Percentiles rank a stretch among this genome's conserved stretches.
phyloP scores from a whole-genome alignment of 306 rosid genomes.

The Quercus alba region DNA sequence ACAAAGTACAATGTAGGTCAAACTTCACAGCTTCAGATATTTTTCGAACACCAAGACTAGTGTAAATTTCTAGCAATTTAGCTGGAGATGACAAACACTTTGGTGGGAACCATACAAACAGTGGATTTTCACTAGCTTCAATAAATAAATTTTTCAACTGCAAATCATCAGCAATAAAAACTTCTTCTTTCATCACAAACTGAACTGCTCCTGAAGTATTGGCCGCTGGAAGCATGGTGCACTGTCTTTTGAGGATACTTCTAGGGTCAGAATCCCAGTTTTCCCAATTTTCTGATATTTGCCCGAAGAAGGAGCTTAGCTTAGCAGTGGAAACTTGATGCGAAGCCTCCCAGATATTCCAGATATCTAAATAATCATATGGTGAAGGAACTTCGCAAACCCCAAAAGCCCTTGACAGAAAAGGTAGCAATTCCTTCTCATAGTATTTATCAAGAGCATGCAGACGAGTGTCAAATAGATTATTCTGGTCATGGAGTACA shows the following conservation, averaged over 20 bases:
- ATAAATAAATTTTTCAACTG: slow-evolving; percentile 11
- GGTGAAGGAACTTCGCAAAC: slow-evolving; percentile 13
- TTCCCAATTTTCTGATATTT: too few species aligned
- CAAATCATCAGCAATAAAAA: slow-evolving; percentile 20
- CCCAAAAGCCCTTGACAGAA: slow-evolving; percentile 21
- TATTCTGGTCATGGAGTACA: slow-evolving; percentile 10
- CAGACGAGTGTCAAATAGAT: slow-evolving; percentile 5
- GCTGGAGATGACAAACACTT: background rate
- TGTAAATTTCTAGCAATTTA: slow-evolving; percentile 1
- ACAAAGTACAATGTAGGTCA: too few species aligned
- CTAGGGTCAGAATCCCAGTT: too few species aligned
- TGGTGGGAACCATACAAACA: slow-evolving; percentile 21
- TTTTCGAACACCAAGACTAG: slow-evolving; percentile 10
- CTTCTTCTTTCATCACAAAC: slow-evolving; percentile 10
- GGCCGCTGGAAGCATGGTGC: slow-evolving; percentile 1
- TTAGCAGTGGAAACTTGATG: background rate
- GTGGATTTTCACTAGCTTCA: slow-evolving; percentile 2
- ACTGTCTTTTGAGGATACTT: too few species aligned
- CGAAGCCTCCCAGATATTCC: slow-evolving; percentile 16
- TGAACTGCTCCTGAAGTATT: background rate
- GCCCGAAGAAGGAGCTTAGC: background rate
- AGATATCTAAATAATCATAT: slow-evolving; percentile 10
- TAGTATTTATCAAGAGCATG: slow-evolving; percentile 16
- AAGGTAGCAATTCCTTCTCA: slow-evolving; percentile 4
- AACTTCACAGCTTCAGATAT: slow-evolving; percentile 14